A percentile compares a stretch with the other conserved stretches of the same genome.
Evolutionary conservation across 768 basidiomycete species (phyloP).

Genomic region (Termitomyces sp.): DNA sequence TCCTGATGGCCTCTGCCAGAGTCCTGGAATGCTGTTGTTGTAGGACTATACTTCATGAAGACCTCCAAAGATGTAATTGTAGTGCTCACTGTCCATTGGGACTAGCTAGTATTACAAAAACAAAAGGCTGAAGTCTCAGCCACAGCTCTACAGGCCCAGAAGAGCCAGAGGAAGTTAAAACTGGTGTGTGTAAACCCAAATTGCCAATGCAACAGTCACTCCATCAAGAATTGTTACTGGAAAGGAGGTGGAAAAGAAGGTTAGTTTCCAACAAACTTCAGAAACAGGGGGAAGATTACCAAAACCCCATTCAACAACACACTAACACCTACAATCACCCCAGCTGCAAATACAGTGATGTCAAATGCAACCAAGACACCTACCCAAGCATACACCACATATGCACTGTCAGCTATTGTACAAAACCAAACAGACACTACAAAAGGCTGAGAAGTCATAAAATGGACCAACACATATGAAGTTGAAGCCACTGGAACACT

Average conservation of each 20-base stretch:
- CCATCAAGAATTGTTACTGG: background rate
- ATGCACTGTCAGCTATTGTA: too few species aligned
- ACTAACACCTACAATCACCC: background rate
- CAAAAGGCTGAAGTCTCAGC: too few species aligned
- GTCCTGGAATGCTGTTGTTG: too few species aligned
- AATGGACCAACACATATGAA: background rate
- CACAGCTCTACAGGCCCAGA: background rate
- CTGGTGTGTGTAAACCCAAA: background rate
- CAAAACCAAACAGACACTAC: background rate
- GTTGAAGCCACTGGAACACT: background rate
- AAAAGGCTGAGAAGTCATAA: too few species aligned
- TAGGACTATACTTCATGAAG: too few species aligned
- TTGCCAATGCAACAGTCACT: background rate
- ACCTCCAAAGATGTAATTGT: too few species aligned
- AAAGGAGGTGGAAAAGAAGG: too few species aligned
- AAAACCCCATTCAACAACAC: background rate
- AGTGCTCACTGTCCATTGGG: too few species aligned
- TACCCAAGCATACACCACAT: background rate
- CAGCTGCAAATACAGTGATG: background rate
- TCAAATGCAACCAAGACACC: background rate
- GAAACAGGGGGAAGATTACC: background rate
- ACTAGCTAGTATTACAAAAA: too few species aligned
- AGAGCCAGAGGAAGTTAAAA: background rate
- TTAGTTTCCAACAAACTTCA: too few species aligned
- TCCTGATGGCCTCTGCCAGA: background rate